Conservation (phyloP, 176 grass and related monocot species). For the Avena insularis region DNA sequence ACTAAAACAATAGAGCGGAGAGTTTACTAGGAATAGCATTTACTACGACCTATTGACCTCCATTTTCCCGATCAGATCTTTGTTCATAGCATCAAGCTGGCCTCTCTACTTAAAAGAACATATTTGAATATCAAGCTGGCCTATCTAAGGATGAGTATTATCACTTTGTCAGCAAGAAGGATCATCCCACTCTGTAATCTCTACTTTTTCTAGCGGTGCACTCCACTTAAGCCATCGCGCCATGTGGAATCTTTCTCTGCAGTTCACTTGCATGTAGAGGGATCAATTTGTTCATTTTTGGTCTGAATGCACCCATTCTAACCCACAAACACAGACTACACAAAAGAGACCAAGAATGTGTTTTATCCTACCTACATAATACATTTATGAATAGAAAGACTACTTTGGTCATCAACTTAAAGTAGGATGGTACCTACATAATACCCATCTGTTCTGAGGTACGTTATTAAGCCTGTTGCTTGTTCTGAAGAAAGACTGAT, state of each 20-base stretch:
- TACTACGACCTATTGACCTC: background rate
- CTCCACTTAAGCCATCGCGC: background rate
- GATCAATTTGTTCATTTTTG: constrained; percentile 6
- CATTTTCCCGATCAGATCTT: background rate
- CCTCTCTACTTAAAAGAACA: background rate
- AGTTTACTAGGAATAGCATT: background rate
- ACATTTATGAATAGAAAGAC: constrained; percentile 30
- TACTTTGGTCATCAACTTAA: constrained; percentile 30
- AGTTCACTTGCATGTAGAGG: constrained; percentile 7
- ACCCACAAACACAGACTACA: background rate
- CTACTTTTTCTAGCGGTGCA: background rate
- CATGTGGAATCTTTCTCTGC: constrained; percentile 13
- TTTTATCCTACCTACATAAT: constrained; percentile 13
- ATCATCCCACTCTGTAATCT: constrained; percentile 7
- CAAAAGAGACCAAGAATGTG: background rate
- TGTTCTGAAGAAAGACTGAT: constrained; percentile 78
- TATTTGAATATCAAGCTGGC: background rate
- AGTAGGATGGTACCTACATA: constrained; percentile 70
- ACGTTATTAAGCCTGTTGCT: constrained; percentile 94
- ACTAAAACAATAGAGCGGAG: background rate
- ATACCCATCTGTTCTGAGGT: constrained; percentile 93
- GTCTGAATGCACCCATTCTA: constrained; percentile 27
- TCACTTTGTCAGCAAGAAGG: constrained; percentile 6
- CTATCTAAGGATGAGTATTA: constrained; percentile 10
- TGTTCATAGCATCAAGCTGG: constrained; percentile 14